Evolutionary conservation across 2,329 filamentous ascomycete species (phyloP).

Genomic region (Sphaerostilbella broomeana): DNA sequence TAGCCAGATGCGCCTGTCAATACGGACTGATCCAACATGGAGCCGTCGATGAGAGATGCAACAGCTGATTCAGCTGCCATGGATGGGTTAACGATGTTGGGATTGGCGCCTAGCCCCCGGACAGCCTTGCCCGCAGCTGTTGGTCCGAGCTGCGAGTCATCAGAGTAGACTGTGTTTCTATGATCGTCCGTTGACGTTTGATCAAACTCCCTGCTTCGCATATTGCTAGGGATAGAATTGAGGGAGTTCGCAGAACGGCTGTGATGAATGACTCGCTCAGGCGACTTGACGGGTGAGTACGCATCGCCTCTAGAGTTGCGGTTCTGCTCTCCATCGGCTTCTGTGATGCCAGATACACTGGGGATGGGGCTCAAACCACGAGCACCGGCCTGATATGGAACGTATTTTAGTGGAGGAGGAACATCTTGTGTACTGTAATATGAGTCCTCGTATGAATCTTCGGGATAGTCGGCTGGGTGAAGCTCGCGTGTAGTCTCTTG

Average conservation of each 20-base stretch:
- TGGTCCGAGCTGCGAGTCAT: slow-evolving; percentile 52
- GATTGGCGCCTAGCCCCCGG: slow-evolving; percentile 63
- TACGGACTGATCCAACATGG: slow-evolving; percentile 59
- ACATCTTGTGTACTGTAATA: slow-evolving; percentile 57
- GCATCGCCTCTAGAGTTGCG: slow-evolving; percentile 45
- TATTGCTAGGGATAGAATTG: slow-evolving; percentile 32
- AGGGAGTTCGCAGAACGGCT: slow-evolving; percentile 31
- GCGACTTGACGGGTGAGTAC: slow-evolving; percentile 54
- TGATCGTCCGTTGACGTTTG: slow-evolving; percentile 51
- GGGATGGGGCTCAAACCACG: slow-evolving; percentile 82
- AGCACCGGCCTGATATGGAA: slow-evolving; percentile 61
- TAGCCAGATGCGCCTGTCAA: slow-evolving; percentile 54
- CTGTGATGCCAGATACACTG: slow-evolving; percentile 80
- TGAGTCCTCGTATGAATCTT: slow-evolving; percentile 35
- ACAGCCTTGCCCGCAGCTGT: slow-evolving; percentile 63
- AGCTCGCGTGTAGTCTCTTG: slow-evolving; percentile 23
- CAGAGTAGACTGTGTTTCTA: slow-evolving; percentile 42
- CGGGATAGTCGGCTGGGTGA: slow-evolving; percentile 33
- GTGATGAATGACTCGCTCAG: slow-evolving; percentile 25
- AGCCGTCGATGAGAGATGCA: slow-evolving; percentile 77
- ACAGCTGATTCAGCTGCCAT: slow-evolving; percentile 80
- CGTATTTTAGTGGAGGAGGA: slow-evolving; percentile 56
- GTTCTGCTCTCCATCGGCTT: slow-evolving; percentile 56
- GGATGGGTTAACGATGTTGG: slow-evolving; percentile 66
- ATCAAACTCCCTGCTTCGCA: slow-evolving; percentile 46